Base-by-base conservation (phyloP, 164 flowering plant species). In the Liquidambar formosana region DNA sequence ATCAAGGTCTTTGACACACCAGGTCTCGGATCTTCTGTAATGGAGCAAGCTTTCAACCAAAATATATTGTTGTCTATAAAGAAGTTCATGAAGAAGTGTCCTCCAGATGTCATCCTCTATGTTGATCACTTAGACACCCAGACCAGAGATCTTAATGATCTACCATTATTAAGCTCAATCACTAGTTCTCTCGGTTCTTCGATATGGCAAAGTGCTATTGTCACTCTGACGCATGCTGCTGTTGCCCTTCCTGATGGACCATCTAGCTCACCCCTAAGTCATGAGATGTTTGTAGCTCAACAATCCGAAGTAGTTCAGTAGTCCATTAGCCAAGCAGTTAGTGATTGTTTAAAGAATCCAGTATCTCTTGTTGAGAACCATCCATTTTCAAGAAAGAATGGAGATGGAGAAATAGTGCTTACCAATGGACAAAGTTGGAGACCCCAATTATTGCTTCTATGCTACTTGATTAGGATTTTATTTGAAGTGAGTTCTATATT, bases 181-280 rank as follows among this genome's bases (percentile, higher is more conserved):
- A 85, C 85, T 9, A 70, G 71, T 72, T 53, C 75, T 41, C 86
- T 94, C 22, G 98, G 98, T 21, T 41, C 89, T 0, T 73, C 96
- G 0, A 86, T 94, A 43, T 94, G 98, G 98, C 75, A 85, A 58
- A 91, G 78, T 78, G 91, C 86, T n/a, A 83, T 94, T 59, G 90
- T 94, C 57, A 87, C 97, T 56, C 82, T 91, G 15, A 91, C 98
- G 10, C 98, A 94, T 83, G 97, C 84, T 66, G 93, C 90, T 56
- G 88, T 92, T 73, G 97, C 97, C 52, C 98, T 97, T 45, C 98
- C 97, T 18, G 98, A 94, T 71, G 98, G 98, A 15, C 90, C 97
- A 57, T 80, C 92, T 52, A 97, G 98, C 6, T 45, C 86, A 28
- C 94, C 98, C n/a, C 72, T 94, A 74, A 84, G 89, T 75, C 92